A percentile compares a stretch with the other conserved stretches of the same genome.
Evolutionary conservation across 2,329 filamentous ascomycete species (phyloP).

Genomic region (Trematosphaeria pertusa): DNA sequence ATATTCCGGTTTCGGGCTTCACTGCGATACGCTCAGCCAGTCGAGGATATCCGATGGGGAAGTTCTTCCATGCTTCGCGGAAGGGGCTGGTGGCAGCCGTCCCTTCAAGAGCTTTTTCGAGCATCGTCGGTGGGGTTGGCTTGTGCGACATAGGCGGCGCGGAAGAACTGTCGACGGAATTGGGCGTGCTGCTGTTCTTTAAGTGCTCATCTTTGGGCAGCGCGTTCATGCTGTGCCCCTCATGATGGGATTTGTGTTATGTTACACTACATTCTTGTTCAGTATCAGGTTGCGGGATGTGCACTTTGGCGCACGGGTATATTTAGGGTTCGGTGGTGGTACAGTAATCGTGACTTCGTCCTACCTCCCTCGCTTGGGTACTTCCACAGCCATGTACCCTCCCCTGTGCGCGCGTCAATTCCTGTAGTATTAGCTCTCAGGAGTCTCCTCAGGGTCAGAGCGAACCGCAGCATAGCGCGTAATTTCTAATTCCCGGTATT

Average conservation of each 20-base stretch:
- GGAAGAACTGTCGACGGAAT: too few relatives aligned
- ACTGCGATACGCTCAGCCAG: slow-evolving; percentile 1
- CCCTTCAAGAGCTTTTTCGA: not conserved
- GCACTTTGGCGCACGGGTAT: not conserved
- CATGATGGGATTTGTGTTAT: not conserved
- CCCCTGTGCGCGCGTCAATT: too few relatives aligned
- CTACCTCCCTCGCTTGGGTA: too few relatives aligned
- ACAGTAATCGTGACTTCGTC: not conserved
- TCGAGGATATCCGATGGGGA: slow-evolving; percentile 1
- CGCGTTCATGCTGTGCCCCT: not conserved
- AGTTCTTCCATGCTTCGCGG: not conserved
- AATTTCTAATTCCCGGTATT: too few relatives aligned
- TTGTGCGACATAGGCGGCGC: too few relatives aligned
- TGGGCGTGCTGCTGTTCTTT: too few relatives aligned
- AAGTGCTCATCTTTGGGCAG: not conserved
- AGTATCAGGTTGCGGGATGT: not conserved
- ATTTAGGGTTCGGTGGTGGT: not conserved
- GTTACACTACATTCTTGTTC: not conserved
- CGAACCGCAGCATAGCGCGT: too few relatives aligned
- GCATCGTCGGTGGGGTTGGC: too few relatives aligned
- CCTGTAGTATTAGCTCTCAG: too few relatives aligned
- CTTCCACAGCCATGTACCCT: too few relatives aligned
- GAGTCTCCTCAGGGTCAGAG: too few relatives aligned
- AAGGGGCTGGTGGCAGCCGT: too few relatives aligned
- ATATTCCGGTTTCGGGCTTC: slow-evolving; percentile 1